Percentiles rank a stretch among this genome's conserved stretches.
phyloP scores from a whole-genome alignment of 176 grass and related monocot species.

The Tuctoria greenei region DNA sequence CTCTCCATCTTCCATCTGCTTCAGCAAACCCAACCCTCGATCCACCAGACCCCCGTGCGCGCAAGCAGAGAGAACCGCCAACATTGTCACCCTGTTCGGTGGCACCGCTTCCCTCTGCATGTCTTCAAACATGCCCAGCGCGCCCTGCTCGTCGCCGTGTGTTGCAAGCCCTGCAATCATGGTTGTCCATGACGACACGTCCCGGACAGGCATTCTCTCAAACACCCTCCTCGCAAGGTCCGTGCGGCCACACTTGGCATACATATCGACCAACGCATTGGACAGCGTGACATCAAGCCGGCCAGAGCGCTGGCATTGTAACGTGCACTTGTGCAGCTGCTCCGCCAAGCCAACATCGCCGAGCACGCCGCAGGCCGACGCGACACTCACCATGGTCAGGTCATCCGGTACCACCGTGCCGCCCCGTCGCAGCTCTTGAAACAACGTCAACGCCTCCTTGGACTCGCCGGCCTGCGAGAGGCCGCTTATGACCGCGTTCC shows the following conservation, averaged over 20 bases:
- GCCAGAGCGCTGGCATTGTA: slow-evolving; percentile 31
- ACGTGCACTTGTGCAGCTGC: slow-evolving; percentile 46
- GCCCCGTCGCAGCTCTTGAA: slow-evolving; percentile 29
- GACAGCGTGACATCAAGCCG: slow-evolving; percentile 40
- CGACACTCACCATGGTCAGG: slow-evolving; percentile 50
- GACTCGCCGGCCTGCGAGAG: slow-evolving; percentile 33
- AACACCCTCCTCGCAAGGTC: slow-evolving; percentile 41
- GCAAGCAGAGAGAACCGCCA: slow-evolving; percentile 42
- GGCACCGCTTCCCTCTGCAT: slow-evolving; percentile 34
- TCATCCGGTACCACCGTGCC: slow-evolving; percentile 27
- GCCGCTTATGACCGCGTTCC: slow-evolving; percentile 43
- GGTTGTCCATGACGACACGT: slow-evolving; percentile 49
- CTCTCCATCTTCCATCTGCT: slow-evolving; percentile 42
- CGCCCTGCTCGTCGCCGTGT: slow-evolving; percentile 40
- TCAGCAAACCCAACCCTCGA: slow-evolving; percentile 38
- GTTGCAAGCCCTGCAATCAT: slow-evolving; percentile 45
- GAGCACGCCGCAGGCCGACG: slow-evolving; percentile 22
- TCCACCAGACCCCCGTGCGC: slow-evolving; percentile 32
- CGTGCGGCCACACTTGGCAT: slow-evolving; percentile 44
- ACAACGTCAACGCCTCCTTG: slow-evolving; percentile 24
- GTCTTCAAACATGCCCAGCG: slow-evolving; percentile 32
- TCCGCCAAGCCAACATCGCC: slow-evolving; percentile 37
- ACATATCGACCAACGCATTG: slow-evolving; percentile 43
- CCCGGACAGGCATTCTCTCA: slow-evolving; percentile 16
- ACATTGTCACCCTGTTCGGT: slow-evolving; percentile 48